A percentile compares a stretch with the other conserved stretches of the same genome.
Conservation (phyloP, 2,329 filamentous ascomycete species). For the Massarina eburnea region DNA sequence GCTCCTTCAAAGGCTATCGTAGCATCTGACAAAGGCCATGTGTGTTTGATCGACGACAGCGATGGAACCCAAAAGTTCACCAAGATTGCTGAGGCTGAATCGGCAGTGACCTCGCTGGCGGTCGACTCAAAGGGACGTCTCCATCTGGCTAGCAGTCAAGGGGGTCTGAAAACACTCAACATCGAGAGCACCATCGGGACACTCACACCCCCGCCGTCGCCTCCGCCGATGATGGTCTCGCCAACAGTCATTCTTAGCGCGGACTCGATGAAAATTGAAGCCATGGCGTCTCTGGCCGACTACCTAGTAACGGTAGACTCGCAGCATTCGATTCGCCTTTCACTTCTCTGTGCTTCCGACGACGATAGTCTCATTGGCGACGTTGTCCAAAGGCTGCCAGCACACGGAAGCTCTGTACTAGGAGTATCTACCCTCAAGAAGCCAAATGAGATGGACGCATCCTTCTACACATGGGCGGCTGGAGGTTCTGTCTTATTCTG, state of each 20-base stretch:
- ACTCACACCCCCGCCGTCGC: slow-evolving; percentile 38
- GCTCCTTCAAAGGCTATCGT: slow-evolving; percentile 75
- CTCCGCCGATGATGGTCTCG: slow-evolving; percentile 36
- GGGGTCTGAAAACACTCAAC: slow-evolving; percentile 53
- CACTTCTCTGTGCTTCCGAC: slow-evolving; percentile 50
- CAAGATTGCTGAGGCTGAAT: slow-evolving; percentile 66
- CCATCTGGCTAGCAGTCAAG: slow-evolving; percentile 70
- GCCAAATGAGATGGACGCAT: slow-evolving; percentile 63
- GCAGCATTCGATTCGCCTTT: slow-evolving; percentile 69
- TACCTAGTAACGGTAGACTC: slow-evolving; percentile 64
- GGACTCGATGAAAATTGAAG: slow-evolving; percentile 37
- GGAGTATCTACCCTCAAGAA: slow-evolving; percentile 69
- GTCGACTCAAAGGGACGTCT: slow-evolving; percentile 59
- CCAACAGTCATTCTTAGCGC: slow-evolving; percentile 31
- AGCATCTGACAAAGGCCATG: slow-evolving; percentile 82
- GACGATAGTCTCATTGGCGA: slow-evolving; percentile 33
- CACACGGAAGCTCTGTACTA: slow-evolving; percentile 62
- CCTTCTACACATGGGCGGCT: slow-evolving; percentile 88
- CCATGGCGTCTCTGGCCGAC: slow-evolving; percentile 41
- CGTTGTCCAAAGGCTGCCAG: slow-evolving; percentile 50
- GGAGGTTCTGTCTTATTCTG: slow-evolving; percentile 82
- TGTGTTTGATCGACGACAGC: slow-evolving; percentile 84
- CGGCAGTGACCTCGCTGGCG: slow-evolving; percentile 68
- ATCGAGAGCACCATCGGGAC: slow-evolving; percentile 38
- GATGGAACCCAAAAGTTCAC: slow-evolving; percentile 70